Conservation (phyloP, 352 stramenopile genomes). For the Hyaloperonospora brassicae region DNA sequence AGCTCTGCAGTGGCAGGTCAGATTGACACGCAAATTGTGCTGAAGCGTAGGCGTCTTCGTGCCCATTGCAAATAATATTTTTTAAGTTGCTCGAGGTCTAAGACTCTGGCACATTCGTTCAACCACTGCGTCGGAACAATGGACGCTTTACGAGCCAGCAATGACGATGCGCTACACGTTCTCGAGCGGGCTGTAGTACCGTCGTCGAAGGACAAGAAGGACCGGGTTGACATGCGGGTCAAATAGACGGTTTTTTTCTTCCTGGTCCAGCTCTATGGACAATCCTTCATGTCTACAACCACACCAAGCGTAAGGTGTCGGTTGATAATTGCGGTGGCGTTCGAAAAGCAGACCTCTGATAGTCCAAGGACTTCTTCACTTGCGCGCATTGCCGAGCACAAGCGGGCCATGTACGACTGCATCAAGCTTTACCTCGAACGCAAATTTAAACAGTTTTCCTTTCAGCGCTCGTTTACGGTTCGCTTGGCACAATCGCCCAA, state of each 20-base stretch:
- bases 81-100: no score
- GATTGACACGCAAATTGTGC: background rate
- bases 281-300: background rate
- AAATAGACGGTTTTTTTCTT: background rate
- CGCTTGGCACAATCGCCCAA: no score
- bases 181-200: background rate
- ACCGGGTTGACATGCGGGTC: background rate
- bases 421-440: constrained; percentile 8
- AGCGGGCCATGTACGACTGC: constrained; percentile 1
- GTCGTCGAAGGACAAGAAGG: background rate
- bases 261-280: background rate
- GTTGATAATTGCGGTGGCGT: constrained; percentile 3
- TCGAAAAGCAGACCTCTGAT: background rate
- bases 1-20: constrained; percentile 10
- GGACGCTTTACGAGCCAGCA: background rate
- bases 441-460: no score
- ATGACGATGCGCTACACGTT: background rate
- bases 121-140: background rate
- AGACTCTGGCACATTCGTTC: background rate
- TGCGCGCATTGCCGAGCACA: no score
- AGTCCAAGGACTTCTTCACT: background rate
- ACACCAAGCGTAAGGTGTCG: constrained; percentile 6
- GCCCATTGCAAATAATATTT: background rate
- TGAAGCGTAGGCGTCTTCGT: background rate
- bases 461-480: no score